Base-by-base conservation (phyloP, 495 filamentous ascomycete genomes). In the Penicillium soppii region DNA sequence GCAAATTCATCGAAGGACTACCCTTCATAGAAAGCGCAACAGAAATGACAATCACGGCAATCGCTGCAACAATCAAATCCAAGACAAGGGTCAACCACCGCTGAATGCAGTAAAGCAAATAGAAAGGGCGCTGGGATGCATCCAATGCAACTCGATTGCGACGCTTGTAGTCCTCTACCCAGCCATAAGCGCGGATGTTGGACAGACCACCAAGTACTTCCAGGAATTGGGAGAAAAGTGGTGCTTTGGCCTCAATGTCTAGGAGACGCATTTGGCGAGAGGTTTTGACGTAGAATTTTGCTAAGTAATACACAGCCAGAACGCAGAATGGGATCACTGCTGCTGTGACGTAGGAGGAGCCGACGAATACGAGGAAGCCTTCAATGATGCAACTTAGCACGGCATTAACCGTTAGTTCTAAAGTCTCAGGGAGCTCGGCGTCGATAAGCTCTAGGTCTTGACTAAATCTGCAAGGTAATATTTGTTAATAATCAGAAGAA, bases 221-320 rank as follows among this genome's bases (percentile, higher is more conserved):
- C 1, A 80, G 74, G 54, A 92, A 90, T 36, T 84, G 81, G 42
- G 89, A 85, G 58, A 88, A 91, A 0, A 92, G 78, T 0, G 87
- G 87, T 6, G 70, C 65, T 53, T 79, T 79, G 7, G 71, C 62
- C 52, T 84, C 77, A 5, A 82, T 74, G 46, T 85, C 82, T 2
- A 87, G 59, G 1, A 84, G 54, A 16, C 82, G 74, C 3, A 87
- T 45, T 52, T 85, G 83, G 5, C 79, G 74, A 21, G 66, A 57
- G 23, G 60, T 63, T 5, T 73, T 76, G 0, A 81, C 44, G 21
- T 63, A 63, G 37, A 47, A 60, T 5, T 19, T 48, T 12, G 56
- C 57, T n/a, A 63, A 47, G 30, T 57, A 60, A 22, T 57, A 57
- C 5, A 63, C 50, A 13, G 32, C 51, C 5, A 63, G 23, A n/a